A percentile compares a stretch with the other conserved stretches of the same genome.
These are phyloP conservation scores for Phlebiopsis flavidoalba DNA, from an alignment of 768 basidiomycete genomes.

Conservation along the genomic window DNA sequence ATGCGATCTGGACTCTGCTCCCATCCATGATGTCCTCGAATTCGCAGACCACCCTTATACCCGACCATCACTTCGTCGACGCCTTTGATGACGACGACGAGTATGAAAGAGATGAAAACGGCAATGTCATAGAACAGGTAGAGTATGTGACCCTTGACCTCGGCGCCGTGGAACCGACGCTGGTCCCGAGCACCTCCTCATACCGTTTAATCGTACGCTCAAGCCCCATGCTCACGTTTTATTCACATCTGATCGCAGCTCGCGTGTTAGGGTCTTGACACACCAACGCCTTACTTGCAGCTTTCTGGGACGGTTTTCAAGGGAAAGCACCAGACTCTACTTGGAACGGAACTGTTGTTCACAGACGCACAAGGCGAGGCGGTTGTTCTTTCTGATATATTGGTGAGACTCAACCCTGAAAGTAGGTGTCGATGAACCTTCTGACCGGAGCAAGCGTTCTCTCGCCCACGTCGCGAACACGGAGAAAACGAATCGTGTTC, in stretches of 20 bases:
- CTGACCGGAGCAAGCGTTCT: conserved; percentile 44
- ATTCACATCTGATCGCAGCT: neutral
- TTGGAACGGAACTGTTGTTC: conserved; percentile 77
- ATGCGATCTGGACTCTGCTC: conserved; percentile 3
- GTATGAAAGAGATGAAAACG: conserved; percentile 43
- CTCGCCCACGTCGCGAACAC: conserved; percentile 56
- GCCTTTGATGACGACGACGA: conserved; percentile 63
- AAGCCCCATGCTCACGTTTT: neutral
- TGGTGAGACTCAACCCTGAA: neutral
- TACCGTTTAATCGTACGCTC: conserved; percentile 71
- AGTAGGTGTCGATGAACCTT: conserved; percentile 29
- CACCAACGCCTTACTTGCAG: conserved; percentile 72
- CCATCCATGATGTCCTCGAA: conserved; percentile 3
- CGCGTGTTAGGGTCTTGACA: conserved; percentile 56
- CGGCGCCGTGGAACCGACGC: conserved; percentile 63
- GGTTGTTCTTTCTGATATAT: conserved; percentile 8
- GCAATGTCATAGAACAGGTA: conserved; percentile 43
- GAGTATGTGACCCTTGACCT: conserved; percentile 73
- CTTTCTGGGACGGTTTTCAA: conserved; percentile 71
- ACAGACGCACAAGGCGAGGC: conserved; percentile 56
- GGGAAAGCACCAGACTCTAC: conserved; percentile 59
- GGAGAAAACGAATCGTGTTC: conserved; percentile 67
- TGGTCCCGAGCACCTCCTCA: conserved; percentile 64
- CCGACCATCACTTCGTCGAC: conserved; percentile 65
- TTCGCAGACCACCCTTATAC: conserved; percentile 29